A percentile compares a stretch with the other conserved stretches of the same genome.
Conservation (phyloP, 75 land plant genomes). For the Larix kaempferi region DNA sequence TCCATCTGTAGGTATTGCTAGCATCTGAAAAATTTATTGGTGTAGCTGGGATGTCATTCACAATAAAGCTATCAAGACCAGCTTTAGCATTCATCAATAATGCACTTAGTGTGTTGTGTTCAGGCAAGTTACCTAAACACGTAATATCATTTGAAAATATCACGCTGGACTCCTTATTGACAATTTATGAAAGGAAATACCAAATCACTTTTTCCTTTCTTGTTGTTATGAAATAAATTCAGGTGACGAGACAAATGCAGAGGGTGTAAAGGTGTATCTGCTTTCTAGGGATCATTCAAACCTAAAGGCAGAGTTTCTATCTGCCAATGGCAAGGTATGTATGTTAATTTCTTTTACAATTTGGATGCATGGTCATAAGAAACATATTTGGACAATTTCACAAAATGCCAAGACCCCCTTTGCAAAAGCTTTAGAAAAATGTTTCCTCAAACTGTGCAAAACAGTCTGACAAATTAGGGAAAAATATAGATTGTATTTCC, state of each 20-base stretch:
- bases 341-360: not conserved
- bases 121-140: constrained; percentile 27
- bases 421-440: no score
- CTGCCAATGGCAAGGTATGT: constrained; percentile 45
- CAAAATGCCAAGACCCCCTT: no score
- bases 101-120: constrained; percentile 38
- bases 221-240: not conserved
- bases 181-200: no score
- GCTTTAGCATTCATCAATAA: constrained; percentile 43
- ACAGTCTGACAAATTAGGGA: no score
- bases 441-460: no score
- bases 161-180: no score
- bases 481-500: no score
- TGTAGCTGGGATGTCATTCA: constrained; percentile 56
- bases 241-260: constrained; percentile 35
- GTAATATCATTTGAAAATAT: constrained; percentile 5
- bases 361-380: no score
- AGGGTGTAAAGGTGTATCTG: constrained; percentile 39
- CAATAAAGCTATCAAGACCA: constrained; percentile 57
- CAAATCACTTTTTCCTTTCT: no score
- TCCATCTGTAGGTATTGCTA: constrained; percentile 54
- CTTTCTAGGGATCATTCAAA: constrained; percentile 50
- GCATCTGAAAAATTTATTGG: constrained; percentile 41
- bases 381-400: no score
- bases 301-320: constrained; percentile 55